Evolutionary conservation across 805 yeast species (phyloP).

Genomic region (Sungouiella thailandica): DNA sequence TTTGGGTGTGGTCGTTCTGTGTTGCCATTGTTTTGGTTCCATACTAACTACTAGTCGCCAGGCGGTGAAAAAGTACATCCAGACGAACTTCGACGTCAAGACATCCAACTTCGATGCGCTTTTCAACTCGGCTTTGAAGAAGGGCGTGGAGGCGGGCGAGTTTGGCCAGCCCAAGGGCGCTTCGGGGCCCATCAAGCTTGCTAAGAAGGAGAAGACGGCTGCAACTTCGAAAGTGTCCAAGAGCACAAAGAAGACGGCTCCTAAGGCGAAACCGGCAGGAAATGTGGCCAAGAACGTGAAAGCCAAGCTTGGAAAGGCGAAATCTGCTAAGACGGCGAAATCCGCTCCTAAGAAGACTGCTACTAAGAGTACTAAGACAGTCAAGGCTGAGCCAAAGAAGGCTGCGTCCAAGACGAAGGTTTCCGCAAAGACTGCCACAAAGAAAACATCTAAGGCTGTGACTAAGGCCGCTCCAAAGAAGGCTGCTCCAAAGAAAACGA

Average conservation of each 20-base stretch:
- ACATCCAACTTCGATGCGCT: constrained; percentile 67
- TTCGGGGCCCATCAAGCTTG: constrained; percentile 75
- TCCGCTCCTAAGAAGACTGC: not conserved
- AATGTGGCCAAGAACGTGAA: not conserved
- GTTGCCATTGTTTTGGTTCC: constrained; percentile 2
- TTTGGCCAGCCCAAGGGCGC: constrained; percentile 87
- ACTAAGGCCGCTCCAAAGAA: constrained; percentile 23
- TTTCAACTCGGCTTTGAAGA: constrained; percentile 74
- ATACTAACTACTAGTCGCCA: constrained; percentile 52
- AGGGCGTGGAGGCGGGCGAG: constrained; percentile 73
- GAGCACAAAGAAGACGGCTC: constrained; percentile 1
- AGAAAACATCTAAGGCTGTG: constrained; percentile 1
- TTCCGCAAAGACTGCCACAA: not conserved
- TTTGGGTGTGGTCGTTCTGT: not conserved
- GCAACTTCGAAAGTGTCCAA: constrained; percentile 1
- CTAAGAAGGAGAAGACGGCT: constrained; percentile 34
- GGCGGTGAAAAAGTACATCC: constrained; percentile 80
- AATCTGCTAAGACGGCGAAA: constrained; percentile 6
- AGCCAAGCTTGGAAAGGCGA: constrained; percentile 3
- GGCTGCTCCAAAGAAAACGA: constrained; percentile 1
- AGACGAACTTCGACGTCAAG: constrained; percentile 53
- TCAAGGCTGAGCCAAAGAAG: no score
- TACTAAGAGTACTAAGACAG: constrained; percentile 1
- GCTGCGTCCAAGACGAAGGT: not conserved
- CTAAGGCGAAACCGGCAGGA: not conserved